Evolutionary conservation across 306 rosid species (phyloP), one percentile per base, ranked within the genome.

Genomic region (Parietaria judaica): DNA sequence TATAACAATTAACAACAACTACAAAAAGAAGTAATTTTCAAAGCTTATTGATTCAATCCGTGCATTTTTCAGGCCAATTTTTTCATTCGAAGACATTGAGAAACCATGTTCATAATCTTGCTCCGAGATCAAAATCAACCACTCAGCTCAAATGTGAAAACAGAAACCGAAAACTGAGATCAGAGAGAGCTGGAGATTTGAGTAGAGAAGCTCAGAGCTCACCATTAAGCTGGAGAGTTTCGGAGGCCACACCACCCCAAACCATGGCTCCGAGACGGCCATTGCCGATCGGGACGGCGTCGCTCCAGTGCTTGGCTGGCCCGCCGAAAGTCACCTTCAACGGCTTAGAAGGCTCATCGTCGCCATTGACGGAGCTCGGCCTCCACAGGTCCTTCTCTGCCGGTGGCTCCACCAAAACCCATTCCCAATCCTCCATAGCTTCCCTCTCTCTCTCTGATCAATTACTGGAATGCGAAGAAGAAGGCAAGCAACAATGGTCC

Each of bases 191-290:
- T 60, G 2, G 47, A 47, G 43, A 15, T 0, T 7, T 58, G 36
- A 8, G 31, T 23, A 23, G 31, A 23, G 31, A 23, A 23, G 31
- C 31, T 23, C 31, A 23, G 31, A 23, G 31, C 54, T 62, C 70
- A 90, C 97, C 97, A 75, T 83, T 91, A 69, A 91, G 96, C 78
- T 85, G 97, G 44, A 91, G 86, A 78, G 78, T 54, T 61, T 91
- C 97, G 0, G 84, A 60, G 0, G 75, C 74, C 0, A 91, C 95
- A 8, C 84, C 95, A 60, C 97, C 97, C 92, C 95, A 91, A 17
- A 91, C 74, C 96, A 91, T 87, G 53, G 92, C 96, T 11, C 97
- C 97, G 23, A 91, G 96, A 39, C 89, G 78, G 38, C 97, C 97
- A 83, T 91, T 91, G 11, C 96, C 97, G 53, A 91, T 78, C 7